Percentiles rank a stretch among this genome's conserved stretches.
phyloP scores from a whole-genome alignment of 441 rosid species.

The Populus tomentosa region DNA sequence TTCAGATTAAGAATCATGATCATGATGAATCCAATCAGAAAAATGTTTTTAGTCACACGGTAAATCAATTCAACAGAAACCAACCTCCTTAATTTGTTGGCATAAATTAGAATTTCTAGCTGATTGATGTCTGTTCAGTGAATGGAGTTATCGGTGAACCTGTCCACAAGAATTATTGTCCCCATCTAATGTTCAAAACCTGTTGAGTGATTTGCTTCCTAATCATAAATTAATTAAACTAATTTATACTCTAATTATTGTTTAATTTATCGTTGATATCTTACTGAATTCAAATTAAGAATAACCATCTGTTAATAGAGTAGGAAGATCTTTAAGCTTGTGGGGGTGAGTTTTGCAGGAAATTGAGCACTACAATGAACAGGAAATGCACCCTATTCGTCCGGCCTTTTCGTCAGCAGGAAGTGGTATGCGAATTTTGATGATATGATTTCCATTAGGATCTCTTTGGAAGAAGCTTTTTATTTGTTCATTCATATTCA shows the following conservation, averaged over 20 bases:
- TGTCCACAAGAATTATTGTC: neutral
- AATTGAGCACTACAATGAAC: constrained; percentile 50
- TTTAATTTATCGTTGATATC: neutral
- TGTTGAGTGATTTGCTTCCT: neutral
- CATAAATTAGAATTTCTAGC: neutral
- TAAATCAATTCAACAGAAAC: constrained; percentile 17
- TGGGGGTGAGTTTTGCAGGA: constrained; percentile 39
- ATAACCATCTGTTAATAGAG: neutral
- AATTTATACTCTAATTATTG: neutral
- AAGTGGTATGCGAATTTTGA: constrained; percentile 46
- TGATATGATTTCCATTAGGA: neutral
- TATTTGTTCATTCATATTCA: neutral
- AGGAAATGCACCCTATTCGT: constrained; percentile 47
- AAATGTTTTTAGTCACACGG: constrained; percentile 44
- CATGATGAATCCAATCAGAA: constrained; percentile 38
- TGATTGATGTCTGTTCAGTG: neutral
- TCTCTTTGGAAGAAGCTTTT: neutral
- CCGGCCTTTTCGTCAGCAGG: constrained; percentile 67
- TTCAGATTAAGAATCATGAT: constrained; percentile 40
- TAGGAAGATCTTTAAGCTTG: neutral
- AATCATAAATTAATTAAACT: neutral
- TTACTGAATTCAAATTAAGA: neutral
- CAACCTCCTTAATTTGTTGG: neutral
- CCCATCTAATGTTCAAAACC: neutral
- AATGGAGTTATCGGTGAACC: neutral